Evolutionary conservation across 208 protist species (phyloP).

Genomic region (Jaenimonas drosophilae): DNA sequence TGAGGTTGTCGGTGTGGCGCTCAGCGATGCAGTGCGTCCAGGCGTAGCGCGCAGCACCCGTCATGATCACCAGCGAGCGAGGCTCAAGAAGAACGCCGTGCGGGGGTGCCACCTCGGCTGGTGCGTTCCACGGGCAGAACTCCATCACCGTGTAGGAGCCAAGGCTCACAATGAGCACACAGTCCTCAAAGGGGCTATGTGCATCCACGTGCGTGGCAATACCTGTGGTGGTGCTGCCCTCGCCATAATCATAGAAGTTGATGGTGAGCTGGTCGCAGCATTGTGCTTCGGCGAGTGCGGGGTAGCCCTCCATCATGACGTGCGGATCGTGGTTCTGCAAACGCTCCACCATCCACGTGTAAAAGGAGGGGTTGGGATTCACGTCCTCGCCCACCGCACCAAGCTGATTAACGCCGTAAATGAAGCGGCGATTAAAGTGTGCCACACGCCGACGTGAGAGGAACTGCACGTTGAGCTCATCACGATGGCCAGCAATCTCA

Average conservation of each 20-base stretch:
- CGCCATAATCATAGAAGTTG: constrained; percentile 71
- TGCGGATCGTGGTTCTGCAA: constrained; percentile 29
- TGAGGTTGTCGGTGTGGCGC: constrained; percentile 51
- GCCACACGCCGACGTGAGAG: constrained; percentile 53
- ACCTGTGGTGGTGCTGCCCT: constrained; percentile 17
- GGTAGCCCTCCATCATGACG: constrained; percentile 18
- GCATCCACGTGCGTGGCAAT: constrained; percentile 75
- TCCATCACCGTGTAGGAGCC: constrained; percentile 79
- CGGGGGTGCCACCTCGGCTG: constrained; percentile 14
- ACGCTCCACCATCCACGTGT: constrained; percentile 42
- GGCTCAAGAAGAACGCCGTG: constrained; percentile 34
- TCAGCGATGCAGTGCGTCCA: constrained; percentile 76
- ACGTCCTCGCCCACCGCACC: constrained; percentile 35
- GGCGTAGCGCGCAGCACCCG: constrained; percentile 49
- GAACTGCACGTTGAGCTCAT: constrained; percentile 23
- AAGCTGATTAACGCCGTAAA: constrained; percentile 55
- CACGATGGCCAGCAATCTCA: constrained; percentile 18
- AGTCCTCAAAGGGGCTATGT: constrained; percentile 49
- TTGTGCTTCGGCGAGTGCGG: not conserved
- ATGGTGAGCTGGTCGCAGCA: constrained; percentile 67
- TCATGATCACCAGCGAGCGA: constrained; percentile 50
- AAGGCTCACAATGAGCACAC: constrained; percentile 55
- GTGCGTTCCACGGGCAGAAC: constrained; percentile 31
- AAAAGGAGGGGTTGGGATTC: constrained; percentile 49
- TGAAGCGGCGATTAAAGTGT: constrained; percentile 76